Evolutionary conservation across 2,329 filamentous ascomycete species (phyloP).

Genomic region (Lojkania enalia): DNA sequence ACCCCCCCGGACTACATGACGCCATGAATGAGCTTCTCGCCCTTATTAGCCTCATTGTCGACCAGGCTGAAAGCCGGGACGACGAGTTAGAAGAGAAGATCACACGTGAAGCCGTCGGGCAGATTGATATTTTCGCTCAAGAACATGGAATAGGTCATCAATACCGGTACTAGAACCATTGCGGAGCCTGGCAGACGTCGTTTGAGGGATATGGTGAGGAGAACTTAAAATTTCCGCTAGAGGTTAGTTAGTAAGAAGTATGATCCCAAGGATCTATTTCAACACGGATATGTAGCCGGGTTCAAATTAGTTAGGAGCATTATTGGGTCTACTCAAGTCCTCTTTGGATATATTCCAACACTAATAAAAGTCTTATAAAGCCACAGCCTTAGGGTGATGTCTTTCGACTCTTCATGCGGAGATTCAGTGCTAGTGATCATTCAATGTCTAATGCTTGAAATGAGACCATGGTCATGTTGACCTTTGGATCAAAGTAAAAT

Average conservation of each 20-base stretch:
- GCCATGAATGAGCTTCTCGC: constrained; percentile 34
- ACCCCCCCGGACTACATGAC: constrained; percentile 13
- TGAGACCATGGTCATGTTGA: no score
- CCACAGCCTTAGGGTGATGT: no score
- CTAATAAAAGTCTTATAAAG: no score
- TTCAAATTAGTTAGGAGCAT: constrained; percentile 39
- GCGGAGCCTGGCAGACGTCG: constrained; percentile 43
- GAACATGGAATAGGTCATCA: constrained; percentile 18
- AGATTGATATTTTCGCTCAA: constrained; percentile 37
- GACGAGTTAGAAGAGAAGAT: constrained; percentile 32
- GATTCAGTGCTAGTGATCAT: no score
- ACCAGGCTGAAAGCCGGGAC: constrained; percentile 33
- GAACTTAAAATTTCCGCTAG: constrained; percentile 29
- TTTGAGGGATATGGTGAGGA: constrained; percentile 37
- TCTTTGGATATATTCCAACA: no score
- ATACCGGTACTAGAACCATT: constrained; percentile 42
- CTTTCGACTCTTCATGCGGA: no score
- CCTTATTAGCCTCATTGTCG: constrained; percentile 39
- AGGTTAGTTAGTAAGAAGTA: constrained; percentile 39
- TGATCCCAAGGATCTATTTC: constrained; percentile 43
- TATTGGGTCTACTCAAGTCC: no score
- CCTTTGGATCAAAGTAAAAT: no score
- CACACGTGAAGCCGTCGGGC: constrained; percentile 30
- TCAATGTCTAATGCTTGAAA: no score
- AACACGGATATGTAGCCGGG: constrained; percentile 37